Conservation (phyloP, 768 basidiomycete species). For the Coprinopsis cinerea region DNA sequence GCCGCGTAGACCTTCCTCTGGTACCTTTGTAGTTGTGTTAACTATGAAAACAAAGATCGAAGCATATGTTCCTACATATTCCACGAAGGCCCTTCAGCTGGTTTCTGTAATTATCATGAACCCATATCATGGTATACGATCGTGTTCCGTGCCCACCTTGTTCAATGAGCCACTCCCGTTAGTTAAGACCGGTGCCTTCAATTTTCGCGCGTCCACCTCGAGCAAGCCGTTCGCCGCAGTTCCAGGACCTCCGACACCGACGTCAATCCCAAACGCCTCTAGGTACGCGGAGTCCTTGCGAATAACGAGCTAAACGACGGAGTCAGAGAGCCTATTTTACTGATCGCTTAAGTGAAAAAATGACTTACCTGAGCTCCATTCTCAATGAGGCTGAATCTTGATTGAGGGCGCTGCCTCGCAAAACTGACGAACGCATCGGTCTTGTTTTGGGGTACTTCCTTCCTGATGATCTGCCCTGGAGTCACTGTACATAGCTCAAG, state of each 20-base stretch:
- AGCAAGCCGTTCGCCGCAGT: too few species aligned
- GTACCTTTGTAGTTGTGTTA: constrained; percentile 46
- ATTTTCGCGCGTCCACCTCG: constrained; percentile 50
- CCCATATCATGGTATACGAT: too few species aligned
- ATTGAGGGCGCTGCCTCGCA: constrained; percentile 55
- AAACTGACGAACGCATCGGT: constrained; percentile 59
- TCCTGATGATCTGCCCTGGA: constrained; percentile 62
- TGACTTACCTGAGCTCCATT: constrained; percentile 42
- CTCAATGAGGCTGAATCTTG: constrained; percentile 49
- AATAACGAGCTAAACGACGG: constrained; percentile 44
- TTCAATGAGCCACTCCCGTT: too few species aligned
- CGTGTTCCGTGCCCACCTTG: too few species aligned
- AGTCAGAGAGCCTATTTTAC: not conserved
- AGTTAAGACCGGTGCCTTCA: constrained; percentile 57
- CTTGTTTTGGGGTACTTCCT: constrained; percentile 62
- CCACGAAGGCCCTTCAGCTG: constrained; percentile 67
- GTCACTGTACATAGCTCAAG: constrained; percentile 61
- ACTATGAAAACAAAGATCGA: constrained; percentile 21
- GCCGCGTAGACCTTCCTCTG: constrained; percentile 63
- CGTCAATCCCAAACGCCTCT: constrained; percentile 58
- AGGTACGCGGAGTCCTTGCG: constrained; percentile 72
- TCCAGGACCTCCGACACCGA: constrained; percentile 43
- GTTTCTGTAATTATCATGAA: constrained; percentile 67
- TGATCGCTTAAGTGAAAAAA: not conserved
- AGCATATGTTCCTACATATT: constrained; percentile 52